Evolutionary conservation across 139 green algal genomes (phyloP), one percentile per base, ranked within the genome.

Genomic region (Micractinium conductrix): DNA sequence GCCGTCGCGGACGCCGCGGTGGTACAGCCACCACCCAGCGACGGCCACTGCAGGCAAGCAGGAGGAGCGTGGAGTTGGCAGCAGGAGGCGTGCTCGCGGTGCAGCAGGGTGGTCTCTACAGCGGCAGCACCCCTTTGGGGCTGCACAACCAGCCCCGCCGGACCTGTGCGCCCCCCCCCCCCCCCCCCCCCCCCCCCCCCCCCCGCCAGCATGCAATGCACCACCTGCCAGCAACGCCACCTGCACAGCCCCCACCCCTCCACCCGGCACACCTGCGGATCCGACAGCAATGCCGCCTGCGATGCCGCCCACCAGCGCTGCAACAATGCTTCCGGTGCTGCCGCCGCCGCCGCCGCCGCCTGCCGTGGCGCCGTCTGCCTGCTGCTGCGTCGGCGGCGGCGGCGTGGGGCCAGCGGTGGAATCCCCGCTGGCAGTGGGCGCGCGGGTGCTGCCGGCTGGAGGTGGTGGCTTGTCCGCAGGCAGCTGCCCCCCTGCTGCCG

Each of bases 221-320:
- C 28, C 21, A 6, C 55, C 4, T 63, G 55, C 9, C 7, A 24
- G 55, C 55, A 19, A 63, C 26, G 55, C 55, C 7, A 17, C 14
- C 21, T 22, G 26, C 14, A 22, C 55, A 63, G 26, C 21, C 55
- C 26, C 14, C 21, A 22, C 55, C 4, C 55, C 4, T 22, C n/a
- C n/a, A n/a, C n/a, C n/a, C 21, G 30, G 2, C 68, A 2, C 68
- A 75, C 68, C 68, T 50, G 68, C 68, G 21, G 50, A 38, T 3
- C 68, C 68, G 3, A 75, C 68, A 0, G 50, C n/a, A 16, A 75
- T 10, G 68, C 68, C 68, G 38, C 68, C 68, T 16, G 37, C 68
- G 38, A 75, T 75, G 68, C 68, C 68, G 68, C 68, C 68, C 19
- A 37, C 68, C 37, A 75, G 68, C 9, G 68, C 68, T 5, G 68